Base-by-base conservation (phyloP, 2,329 filamentous ascomycete genomes). In the Diaporthe sp. region DNA sequence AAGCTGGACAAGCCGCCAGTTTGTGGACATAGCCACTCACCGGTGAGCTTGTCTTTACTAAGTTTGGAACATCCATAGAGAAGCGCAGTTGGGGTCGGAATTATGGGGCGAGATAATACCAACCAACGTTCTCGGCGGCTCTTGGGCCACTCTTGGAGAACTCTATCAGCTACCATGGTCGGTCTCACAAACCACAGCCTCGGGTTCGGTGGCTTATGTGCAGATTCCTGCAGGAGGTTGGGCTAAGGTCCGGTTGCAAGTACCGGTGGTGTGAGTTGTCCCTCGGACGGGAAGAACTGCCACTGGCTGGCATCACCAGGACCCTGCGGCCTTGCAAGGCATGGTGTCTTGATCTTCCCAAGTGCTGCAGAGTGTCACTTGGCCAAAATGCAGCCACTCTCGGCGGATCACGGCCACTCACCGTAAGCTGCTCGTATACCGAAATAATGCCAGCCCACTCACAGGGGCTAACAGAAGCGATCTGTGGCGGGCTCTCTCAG, bases 11-110 rank as follows among this genome's bases (percentile, higher is more conserved):
- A 40, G 30, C 28, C 64, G 45, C 30, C 64, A 33, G 64, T 40
- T 67, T 40, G 64, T 28, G 8, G 64, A n/a, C 64, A 67, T 67
- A 67, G 64, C 64, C 64, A 67, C 64, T 52, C 45, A 67, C 64
- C 19, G 45, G 30, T 52, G 64, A 52, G 64, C 64, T 67, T 67
- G 64, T 67, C 45, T 52, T 28, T 67, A 10, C 64, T 54, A 67
- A 67, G 45, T 67, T 67, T 67, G 45, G 45, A 67, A 67, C 64
- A 12, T 2, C 45, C 64, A 67, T 12, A 47, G 22, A 67, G 30
- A 67, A 52, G 45, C 30, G 22, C 64, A 2, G 64, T 52, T 52
- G 64, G 45, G 61, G 45, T 28, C 45, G 13, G 9, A 67, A 67
- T 28, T 25, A 67, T 67, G 45, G 64, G 64, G 45, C 64, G 5